phyloP scores from a whole-genome alignment of 208 protist genomes.

The Trypanosoma conorhini region DNA sequence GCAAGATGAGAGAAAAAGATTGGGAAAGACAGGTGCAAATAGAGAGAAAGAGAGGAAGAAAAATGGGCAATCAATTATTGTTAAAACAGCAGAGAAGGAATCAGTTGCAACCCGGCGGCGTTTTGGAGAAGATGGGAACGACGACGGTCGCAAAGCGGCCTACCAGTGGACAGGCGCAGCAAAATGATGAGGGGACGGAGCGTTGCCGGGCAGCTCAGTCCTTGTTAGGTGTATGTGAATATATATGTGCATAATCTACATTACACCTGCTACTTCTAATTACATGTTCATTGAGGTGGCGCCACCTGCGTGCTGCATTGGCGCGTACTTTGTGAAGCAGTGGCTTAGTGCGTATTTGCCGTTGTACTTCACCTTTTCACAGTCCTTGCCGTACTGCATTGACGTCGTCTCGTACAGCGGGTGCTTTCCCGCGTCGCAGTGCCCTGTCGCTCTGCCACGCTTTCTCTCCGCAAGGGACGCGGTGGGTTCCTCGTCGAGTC shows the following conservation, averaged over 20 bases:
- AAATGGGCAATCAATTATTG: too few species aligned
- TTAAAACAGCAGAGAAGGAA: too few species aligned
- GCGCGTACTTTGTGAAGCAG: slow-evolving; percentile 67
- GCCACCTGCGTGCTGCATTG: slow-evolving; percentile 37
- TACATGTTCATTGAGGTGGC: slow-evolving; percentile 93
- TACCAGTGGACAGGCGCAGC: neutral
- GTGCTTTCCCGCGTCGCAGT: slow-evolving; percentile 47
- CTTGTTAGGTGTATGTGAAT: neutral
- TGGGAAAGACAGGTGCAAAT: too few species aligned
- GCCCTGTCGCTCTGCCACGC: slow-evolving; percentile 9
- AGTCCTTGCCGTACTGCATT: slow-evolving; percentile 72
- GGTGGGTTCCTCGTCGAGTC: slow-evolving; percentile 35
- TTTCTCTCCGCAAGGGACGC: neutral
- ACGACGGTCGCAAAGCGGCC: slow-evolving; percentile 15
- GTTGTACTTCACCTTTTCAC: slow-evolving; percentile 23
- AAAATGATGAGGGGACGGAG: slow-evolving; percentile 11
- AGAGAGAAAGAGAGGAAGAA: too few species aligned
- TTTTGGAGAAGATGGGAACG: neutral
- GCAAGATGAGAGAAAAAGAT: too few species aligned
- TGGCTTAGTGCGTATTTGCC: slow-evolving; percentile 54
- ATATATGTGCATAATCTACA: neutral
- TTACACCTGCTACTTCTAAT: slow-evolving; percentile 1
- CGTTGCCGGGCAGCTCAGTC: neutral
- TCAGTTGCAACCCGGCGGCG: too few species aligned
- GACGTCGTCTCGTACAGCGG: slow-evolving; percentile 77